Evolutionary conservation across 495 filamentous ascomycete species (phyloP), one percentile per base, ranked within the genome.

Genomic region (Thermothielavioides terrestris): DNA sequence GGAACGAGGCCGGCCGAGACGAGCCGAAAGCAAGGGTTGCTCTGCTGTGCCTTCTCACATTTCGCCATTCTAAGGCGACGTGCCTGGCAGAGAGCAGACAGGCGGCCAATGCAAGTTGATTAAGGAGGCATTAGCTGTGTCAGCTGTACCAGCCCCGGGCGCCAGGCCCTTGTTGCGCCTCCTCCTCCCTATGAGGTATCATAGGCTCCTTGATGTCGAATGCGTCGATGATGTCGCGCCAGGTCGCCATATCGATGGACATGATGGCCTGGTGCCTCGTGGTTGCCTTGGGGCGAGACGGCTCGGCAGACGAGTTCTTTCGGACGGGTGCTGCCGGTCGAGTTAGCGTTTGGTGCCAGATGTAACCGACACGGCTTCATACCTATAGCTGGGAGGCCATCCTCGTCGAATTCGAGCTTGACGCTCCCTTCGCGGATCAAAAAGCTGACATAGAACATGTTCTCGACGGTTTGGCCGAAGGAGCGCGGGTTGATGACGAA

Each of bases 381-480:
- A 94, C 89, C 70, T 30, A 96, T 62, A 17, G 83, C 78, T 28
- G 89, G 88, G 18, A 92, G 63, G 2, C 72, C 73, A 17, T 83
- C 62, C 9, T 77, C 70, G 63, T 91, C 85, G 35, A 74, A 72
- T 0, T 69, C 65, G 18, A 95, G 70, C 27, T 78, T 83, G 10
- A 85, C 76, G 46, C 70, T 77, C 6, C 91, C 90, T 63, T 99
- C 94, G 45, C 83, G 80, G 48, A 96, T 88, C 47, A 99, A 68
- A 66, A 99, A 99, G 62, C 86, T 91, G 50, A 95, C 76, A 60
- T 96, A 96, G 68, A 99, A 99, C 57, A 99, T 68, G 63, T 99
- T 99, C 65, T 99, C 92, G 3, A 97, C 80, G 2, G 88, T 96
- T 68, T 99, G 94, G 0, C 90, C 89, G 59, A 97, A 99, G 1